Evolutionary conservation across 2,329 filamentous ascomycete species (phyloP), one percentile per base, ranked within the genome.

Genomic region (Diplodia intermedia): DNA sequence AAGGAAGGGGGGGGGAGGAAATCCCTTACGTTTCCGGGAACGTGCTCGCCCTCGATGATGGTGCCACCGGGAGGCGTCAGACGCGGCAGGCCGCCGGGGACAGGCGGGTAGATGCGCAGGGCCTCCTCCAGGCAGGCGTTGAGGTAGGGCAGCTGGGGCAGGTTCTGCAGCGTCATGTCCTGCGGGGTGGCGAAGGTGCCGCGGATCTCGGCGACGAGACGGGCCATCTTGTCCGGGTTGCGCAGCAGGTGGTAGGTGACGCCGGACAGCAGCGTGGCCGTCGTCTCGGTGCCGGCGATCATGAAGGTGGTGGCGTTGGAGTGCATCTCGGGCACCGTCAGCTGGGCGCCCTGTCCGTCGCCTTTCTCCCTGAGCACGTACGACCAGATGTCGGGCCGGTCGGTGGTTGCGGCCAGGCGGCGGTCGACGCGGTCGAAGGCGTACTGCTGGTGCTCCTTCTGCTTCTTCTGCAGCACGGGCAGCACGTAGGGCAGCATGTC

Each of bases 51-150:
- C 71, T 70, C 61, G 49, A 76, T 52, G 15, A 50, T 65, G 4
- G 70, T 79, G 7, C 75, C 78, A 4, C 69, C 57, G 6, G 77
- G 76, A 0, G 71, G 71, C 0, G 70, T 65, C 15, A 56, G 52
- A 7, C 80, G 73, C 4, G 77, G 74, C 11, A 79, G 68, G 1
- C 78, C 77, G 7, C 71, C 70, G 1, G 81, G 74, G 1, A 83
- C 76, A 0, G 82, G 82, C 4, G 82, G 82, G 71, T 81, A 82
- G 12, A 82, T 75, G 2, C 83, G 73, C 5, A 84, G 71, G 0
- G 75, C 79, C 69, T 83, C 81, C 38, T 81, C 78, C 11, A 83
- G 71, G 47, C 78, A 79, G 0, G 65, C 65, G 23, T 66, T 56
- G 23, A 66, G 40, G 52, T 66, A 66, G 23, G 52, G 52, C 36